Percentiles rank a stretch among this genome's conserved stretches.
Evolutionary conservation across 23 red algal species (phyloP).

Genomic region (Gracilaria caudata): DNA sequence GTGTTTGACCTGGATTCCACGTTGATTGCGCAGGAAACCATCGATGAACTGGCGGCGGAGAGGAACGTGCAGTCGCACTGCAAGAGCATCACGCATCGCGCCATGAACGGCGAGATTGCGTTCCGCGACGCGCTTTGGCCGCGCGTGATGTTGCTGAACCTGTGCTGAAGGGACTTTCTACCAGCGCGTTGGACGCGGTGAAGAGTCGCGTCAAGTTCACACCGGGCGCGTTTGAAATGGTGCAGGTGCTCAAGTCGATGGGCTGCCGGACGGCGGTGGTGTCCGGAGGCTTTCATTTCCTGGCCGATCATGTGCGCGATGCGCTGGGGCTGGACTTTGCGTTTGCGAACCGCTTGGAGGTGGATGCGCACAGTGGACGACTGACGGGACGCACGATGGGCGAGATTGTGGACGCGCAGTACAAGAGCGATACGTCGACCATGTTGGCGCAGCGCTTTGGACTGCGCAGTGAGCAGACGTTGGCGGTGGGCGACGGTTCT

Average conservation of each 20-base stretch:
- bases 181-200: slow-evolving; percentile 41
- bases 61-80: slow-evolving; percentile 26
- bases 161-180: slow-evolving; percentile 46
- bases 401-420: slow-evolving; percentile 70
- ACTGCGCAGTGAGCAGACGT: slow-evolving; percentile 21
- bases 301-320: slow-evolving; percentile 73
- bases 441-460: slow-evolving; percentile 10
- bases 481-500: slow-evolving; percentile 88
- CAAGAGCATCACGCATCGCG: slow-evolving; percentile 63
- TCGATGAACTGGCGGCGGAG: slow-evolving; percentile 75
- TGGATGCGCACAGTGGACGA: slow-evolving; percentile 43
- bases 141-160: slow-evolving; percentile 66
- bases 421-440: slow-evolving; percentile 45
- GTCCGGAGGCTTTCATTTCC: slow-evolving; percentile 75
- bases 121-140: slow-evolving; percentile 66
- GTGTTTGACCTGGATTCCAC: slow-evolving; percentile 90
- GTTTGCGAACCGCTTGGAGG: slow-evolving; percentile 76
- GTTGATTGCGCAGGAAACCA: slow-evolving; percentile 76
- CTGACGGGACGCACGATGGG: slow-evolving; percentile 77
- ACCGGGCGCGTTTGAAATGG: slow-evolving; percentile 55
- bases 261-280: slow-evolving; percentile 60
- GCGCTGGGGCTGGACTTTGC: slow-evolving; percentile 52
- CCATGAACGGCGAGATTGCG: slow-evolving; percentile 85
- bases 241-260: slow-evolving; percentile 31
- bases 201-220: slow-evolving; percentile 50